These are phyloP conservation scores for Pseudogymnoascus sp. DNA, from an alignment of 2,329 filamentous ascomycete species.

Conservation along the genomic window DNA sequence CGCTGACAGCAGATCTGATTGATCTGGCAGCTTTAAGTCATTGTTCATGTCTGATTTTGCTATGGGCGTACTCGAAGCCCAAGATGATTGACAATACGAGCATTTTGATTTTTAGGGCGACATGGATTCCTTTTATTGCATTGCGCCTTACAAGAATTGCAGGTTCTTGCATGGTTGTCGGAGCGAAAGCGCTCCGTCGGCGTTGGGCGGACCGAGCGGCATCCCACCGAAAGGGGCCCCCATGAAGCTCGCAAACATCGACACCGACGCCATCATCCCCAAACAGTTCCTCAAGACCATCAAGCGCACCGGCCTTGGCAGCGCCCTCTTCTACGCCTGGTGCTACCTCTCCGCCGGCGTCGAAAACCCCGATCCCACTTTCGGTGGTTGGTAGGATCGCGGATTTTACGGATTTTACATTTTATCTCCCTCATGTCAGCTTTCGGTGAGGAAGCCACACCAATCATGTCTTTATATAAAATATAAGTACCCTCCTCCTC, in stretches of 20 bases:
- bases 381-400: not conserved
- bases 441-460: not conserved
- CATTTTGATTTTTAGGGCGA: not conserved
- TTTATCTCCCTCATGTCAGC: not conserved
- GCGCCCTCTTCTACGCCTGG: slow-evolving; percentile 77
- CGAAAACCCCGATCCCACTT: slow-evolving; percentile 66
- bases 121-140: not conserved
- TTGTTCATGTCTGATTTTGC: not conserved
- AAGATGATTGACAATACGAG: not conserved
- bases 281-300: slow-evolving; percentile 99
- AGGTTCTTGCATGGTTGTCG: not conserved
- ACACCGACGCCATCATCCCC: slow-evolving; percentile 98
- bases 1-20: not conserved
- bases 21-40: slow-evolving; percentile 1
- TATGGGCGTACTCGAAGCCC: not conserved
- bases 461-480: not conserved
- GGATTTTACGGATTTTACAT: not conserved
- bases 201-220: not conserved
- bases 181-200: not conserved
- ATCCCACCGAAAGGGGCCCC: slow-evolving; percentile 50
- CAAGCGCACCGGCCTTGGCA: slow-evolving; percentile 89
- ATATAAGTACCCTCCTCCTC: not conserved
- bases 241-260: slow-evolving; percentile 80
- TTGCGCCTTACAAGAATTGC: not conserved
- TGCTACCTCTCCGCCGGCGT: slow-evolving; percentile 67